Evolutionary conservation across 192 early-diverging fungal genomes (phyloP), one percentile per base, ranked within the genome.

Genomic region (Paraglomus occultum): DNA sequence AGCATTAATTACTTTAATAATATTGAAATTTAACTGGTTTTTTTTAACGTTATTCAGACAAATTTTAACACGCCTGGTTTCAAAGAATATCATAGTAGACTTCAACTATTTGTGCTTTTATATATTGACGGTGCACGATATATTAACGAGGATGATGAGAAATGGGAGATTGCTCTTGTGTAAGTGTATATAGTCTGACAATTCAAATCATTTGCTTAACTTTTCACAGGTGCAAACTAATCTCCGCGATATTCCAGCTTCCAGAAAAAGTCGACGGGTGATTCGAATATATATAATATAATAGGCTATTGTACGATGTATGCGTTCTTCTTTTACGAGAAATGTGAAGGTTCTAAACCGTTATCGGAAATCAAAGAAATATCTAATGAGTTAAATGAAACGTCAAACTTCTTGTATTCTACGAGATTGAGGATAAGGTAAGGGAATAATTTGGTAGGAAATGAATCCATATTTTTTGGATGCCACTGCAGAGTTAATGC

Each of bases 71-170:
- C 83, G 12, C 84, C 79, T 1, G 77, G 82, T 47, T 93, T 94
- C 65, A 72, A 84, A 60, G 86, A 87, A 45, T 95, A 90, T 73
- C 92, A 98, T 74, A 81, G 76, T 52, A 78, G 91, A 42, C 74
- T 96, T 68, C 94, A 94, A 64, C 72, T 86, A 39, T 89, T 98
- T 73, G 71, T 90, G 10, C 79, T 95, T 46, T 90, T 91, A 49
- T 95, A 87, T 60, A 94, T 98, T 45, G 96, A 98, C 71, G 96
- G 94, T 11, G 90, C 91, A 18, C 88, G 87, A 52, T 93, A 87
- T 51, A 89, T 98, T 63, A 90, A 96, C 51, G 87, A 85, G 12
- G 77, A 83, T 23, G 96, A 98, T 58, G 87, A 88, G 40, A 82
- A 84, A 60, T 98, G 96, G 96, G 85, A 90, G 46, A 77, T 90